phyloP scores from a whole-genome alignment of 805 yeast species.

The Candida maris region DNA sequence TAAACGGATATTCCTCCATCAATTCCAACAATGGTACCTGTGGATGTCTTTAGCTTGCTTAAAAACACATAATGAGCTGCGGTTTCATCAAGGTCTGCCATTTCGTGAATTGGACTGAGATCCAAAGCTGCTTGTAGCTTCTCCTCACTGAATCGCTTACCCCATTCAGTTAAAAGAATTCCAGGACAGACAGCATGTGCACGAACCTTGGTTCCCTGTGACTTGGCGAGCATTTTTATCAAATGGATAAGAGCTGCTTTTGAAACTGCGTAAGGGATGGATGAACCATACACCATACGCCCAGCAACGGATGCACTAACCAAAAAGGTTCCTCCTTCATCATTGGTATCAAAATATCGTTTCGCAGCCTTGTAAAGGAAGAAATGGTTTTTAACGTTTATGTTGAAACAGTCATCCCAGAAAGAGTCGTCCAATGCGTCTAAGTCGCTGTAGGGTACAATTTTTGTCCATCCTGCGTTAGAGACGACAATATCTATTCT shows the following conservation, averaged over 20 bases:
- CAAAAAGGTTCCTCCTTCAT: constrained; percentile 8
- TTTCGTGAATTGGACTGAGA: constrained; percentile 5
- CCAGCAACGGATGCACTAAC: constrained; percentile 9
- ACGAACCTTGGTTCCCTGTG: constrained; percentile 6
- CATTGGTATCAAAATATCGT: constrained; percentile 2
- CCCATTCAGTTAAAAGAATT: constrained; percentile 9
- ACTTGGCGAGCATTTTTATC: constrained; percentile 5
- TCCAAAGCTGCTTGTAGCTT: constrained; percentile 7
- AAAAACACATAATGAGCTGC: constrained; percentile 7
- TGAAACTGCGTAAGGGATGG: constrained; percentile 8
- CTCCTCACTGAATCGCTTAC: constrained; percentile 8
- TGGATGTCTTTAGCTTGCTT: constrained; percentile 7
- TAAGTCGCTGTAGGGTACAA: constrained; percentile 30
- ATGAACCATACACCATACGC: constrained; percentile 8
- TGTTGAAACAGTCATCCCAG: constrained; percentile 30
- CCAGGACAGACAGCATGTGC: constrained; percentile 10
- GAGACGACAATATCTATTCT: constrained; percentile 36
- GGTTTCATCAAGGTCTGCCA: constrained; percentile 8
- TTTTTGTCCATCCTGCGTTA: constrained; percentile 38
- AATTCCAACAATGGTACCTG: constrained; percentile 9
- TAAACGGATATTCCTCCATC: constrained; percentile 6
- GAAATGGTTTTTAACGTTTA: constrained; percentile 32
- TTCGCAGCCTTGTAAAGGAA: constrained; percentile 6
- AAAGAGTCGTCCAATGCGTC: constrained; percentile 31
- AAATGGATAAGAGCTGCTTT: constrained; percentile 7